Base-by-base conservation (phyloP, 2,329 filamentous ascomycete species). In the Botrytis paeoniae region DNA sequence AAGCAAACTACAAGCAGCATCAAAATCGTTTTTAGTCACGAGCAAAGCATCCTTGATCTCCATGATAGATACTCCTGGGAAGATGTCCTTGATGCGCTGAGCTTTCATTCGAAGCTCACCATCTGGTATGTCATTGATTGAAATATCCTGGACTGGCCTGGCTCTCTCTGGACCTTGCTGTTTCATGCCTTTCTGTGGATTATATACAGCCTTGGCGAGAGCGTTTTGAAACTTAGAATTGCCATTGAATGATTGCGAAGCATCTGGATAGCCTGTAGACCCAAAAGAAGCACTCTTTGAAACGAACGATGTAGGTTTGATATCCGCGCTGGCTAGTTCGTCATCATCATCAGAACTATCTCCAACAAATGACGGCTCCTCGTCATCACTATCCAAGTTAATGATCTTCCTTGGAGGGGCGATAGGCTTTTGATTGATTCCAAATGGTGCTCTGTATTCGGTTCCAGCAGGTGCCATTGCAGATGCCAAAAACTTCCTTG, bases 381-480 rank as follows among this genome's bases (percentile, higher is more conserved):
- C 86, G 69, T 87, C 85, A 69, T 89, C 87, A 9, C 87, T 86
- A 72, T 88, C 86, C 3, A 85, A 84, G n/a, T 82, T 81, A 72
- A 86, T 84, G 25, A 85, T 83, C 35, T 37, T 43, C 57, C 62
- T 62, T 41, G 65, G 84, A 39, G 86, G 78, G 71, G 63, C 81
- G 62, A 86, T 83, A 35, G 82, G 80, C 25, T 80, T 79, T 64
- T 82, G 80, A 70, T 81, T 80, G 4, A 83, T 79, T 54, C 81
- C 81, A 48, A 77, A 76, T 20, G 84, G 86, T 57, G 88, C 85
- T 75, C 88, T 87, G 78, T 92, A 95, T 16, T 86, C 82, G 0
- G 94, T 97, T 10, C 94, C 92, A 63, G 90, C 87, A 41, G 94
- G 93, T 51, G 93, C 92, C 85, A 97, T 92, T 62, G 89, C 83